Percentiles rank a stretch among this genome's conserved stretches.
phyloP scores from a whole-genome alignment of 441 rosid species.

The Isatis lusitanica region DNA sequence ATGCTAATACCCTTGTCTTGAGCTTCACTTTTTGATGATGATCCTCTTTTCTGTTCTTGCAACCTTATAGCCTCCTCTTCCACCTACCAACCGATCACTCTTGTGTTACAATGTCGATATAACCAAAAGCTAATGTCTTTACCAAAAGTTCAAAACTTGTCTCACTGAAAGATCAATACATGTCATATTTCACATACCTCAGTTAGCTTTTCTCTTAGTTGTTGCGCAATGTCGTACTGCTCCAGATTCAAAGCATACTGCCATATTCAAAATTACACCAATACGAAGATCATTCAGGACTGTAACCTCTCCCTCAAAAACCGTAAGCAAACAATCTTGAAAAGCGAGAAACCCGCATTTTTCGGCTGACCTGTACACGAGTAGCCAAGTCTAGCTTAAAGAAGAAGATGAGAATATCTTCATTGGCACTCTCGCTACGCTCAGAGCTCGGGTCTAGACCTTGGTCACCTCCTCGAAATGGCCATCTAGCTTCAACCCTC shows the following conservation, averaged over 20 bases:
- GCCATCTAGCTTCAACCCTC: slow-evolving; percentile 84
- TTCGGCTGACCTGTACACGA: slow-evolving; percentile 78
- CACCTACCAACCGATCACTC: slow-evolving; percentile 57
- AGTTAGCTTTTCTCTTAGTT: slow-evolving; percentile 78
- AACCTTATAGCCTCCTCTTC: slow-evolving; percentile 75
- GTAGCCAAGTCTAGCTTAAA: slow-evolving; percentile 89
- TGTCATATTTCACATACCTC: slow-evolving; percentile 53
- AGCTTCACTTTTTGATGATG: slow-evolving; percentile 91
- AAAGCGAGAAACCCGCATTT: background rate
- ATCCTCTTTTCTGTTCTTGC: slow-evolving; percentile 73
- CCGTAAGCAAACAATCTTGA: background rate
- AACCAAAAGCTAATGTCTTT: slow-evolving; percentile 16
- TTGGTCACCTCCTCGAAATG: slow-evolving; percentile 61
- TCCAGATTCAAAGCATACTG: slow-evolving; percentile 89
- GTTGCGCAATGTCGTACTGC: slow-evolving; percentile 84
- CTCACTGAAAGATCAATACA: background rate
- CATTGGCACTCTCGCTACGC: slow-evolving; percentile 87
- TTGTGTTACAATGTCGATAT: slow-evolving; percentile 3
- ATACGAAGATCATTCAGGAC: slow-evolving; percentile 7
- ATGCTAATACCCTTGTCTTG: slow-evolving; percentile 87
- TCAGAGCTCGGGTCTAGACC: slow-evolving; percentile 64
- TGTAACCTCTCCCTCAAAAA: slow-evolving; percentile 6
- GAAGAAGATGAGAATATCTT: slow-evolving; percentile 88
- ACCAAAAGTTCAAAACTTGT: background rate
- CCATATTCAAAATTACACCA: slow-evolving; percentile 31